Evolutionary conservation across 495 filamentous ascomycete species (phyloP).

Genomic region (Penicillium maclennaniae): DNA sequence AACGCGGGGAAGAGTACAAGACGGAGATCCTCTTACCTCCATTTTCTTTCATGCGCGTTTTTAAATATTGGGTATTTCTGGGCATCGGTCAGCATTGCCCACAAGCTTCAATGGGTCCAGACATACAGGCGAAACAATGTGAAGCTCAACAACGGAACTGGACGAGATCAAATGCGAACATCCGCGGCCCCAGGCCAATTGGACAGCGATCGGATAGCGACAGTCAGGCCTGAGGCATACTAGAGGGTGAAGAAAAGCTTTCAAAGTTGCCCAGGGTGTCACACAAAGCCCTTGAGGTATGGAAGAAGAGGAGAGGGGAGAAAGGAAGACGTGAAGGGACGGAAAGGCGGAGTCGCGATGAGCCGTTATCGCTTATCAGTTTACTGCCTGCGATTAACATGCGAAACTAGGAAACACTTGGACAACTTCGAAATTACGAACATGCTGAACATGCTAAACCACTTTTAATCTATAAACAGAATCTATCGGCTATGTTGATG

Average conservation of each 20-base stretch:
- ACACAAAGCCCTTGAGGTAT: neutral
- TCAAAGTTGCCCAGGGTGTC: neutral
- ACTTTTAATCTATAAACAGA: neutral
- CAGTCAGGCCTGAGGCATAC: constrained; percentile 10
- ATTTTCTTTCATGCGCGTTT: constrained; percentile 1
- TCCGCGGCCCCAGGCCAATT: constrained; percentile 10
- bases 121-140: constrained; percentile 2
- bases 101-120: neutral
- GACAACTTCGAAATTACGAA: neutral
- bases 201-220: constrained; percentile 12
- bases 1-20: neutral
- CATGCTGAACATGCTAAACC: neutral
- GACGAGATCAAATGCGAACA: constrained; percentile 10
- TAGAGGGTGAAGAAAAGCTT: neutral
- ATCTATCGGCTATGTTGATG: constrained; percentile 34
- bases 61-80: neutral
- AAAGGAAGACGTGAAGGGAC: neutral
- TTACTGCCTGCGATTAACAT: neutral
- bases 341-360: neutral
- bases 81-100: constrained; percentile 1
- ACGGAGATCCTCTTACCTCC: constrained; percentile 14
- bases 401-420: neutral
- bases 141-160: constrained; percentile 1
- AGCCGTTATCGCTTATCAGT: neutral
- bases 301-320: no score